Evolutionary conservation across 2,329 filamentous ascomycete species (phyloP).

Genomic region (Alternaria triticina): DNA sequence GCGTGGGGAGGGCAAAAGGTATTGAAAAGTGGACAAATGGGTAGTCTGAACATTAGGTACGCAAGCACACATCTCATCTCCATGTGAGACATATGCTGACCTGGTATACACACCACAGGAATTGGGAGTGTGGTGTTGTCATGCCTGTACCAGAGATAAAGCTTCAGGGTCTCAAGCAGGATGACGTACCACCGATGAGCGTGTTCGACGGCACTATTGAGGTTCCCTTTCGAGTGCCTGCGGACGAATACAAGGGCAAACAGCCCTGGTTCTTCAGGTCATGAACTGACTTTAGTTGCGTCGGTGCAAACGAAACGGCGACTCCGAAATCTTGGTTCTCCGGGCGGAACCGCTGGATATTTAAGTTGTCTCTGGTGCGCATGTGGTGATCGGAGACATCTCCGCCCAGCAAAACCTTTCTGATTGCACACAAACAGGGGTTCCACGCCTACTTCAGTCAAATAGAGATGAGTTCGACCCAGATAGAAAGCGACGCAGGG

Average conservation of each 20-base stretch:
- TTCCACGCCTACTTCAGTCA: neutral
- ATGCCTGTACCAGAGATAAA: constrained; percentile 60
- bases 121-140: constrained; percentile 95
- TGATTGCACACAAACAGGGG: neutral
- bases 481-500: neutral
- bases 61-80: neutral
- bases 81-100: neutral
- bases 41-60: constrained; percentile 68
- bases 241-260: constrained; percentile 55
- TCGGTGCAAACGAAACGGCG: neutral
- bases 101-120: constrained; percentile 57
- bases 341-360: neutral
- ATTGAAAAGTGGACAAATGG: constrained; percentile 69
- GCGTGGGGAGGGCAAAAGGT: constrained; percentile 86
- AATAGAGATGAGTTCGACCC: neutral
- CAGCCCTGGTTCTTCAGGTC: constrained; percentile 54
- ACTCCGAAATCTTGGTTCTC: neutral
- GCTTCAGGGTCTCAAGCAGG: constrained; percentile 15
- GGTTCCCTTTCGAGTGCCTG: constrained; percentile 69
- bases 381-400: neutral
- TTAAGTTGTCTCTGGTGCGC: neutral
- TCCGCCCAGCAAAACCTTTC: neutral
- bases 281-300: neutral
- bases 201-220: constrained; percentile 65
- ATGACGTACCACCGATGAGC: constrained; percentile 45